These are phyloP conservation scores for Xylaria sp. DNA, from an alignment of 2,329 filamentous ascomycete genomes.

Conservation along the genomic window DNA sequence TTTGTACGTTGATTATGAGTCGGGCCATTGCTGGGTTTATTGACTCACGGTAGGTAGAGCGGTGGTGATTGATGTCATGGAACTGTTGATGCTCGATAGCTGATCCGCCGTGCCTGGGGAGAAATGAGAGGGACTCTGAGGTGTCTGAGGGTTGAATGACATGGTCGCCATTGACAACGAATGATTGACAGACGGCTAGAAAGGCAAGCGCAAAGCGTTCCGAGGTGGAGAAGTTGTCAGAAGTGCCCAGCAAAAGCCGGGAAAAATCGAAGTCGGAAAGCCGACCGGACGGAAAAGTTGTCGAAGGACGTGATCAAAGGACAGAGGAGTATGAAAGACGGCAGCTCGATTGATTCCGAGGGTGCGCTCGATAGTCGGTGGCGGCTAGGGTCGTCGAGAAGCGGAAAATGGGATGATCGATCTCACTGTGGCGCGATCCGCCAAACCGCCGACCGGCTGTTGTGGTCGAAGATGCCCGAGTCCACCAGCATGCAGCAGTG, in stretches of 20 bases:
- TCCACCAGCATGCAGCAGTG: conserved; percentile 40
- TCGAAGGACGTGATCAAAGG: conserved; percentile 9
- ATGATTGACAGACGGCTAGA: conserved; percentile 13
- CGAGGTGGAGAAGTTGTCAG: conserved; percentile 15
- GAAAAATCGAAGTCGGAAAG: conserved; percentile 12
- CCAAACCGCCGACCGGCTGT: conserved; percentile 43
- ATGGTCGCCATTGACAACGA: conserved; percentile 52
- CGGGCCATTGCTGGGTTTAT: neutral
- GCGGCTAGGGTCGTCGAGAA: conserved; percentile 27
- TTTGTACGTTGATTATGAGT: neutral
- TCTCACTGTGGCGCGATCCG: conserved; percentile 42
- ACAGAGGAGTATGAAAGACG: conserved; percentile 9
- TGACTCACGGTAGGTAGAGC: conserved; percentile 56
- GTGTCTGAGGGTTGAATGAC: conserved; percentile 69
- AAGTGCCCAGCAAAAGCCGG: conserved; percentile 11
- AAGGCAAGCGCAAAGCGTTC: conserved; percentile 18
- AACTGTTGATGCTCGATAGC: conserved; percentile 53
- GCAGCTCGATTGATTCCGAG: conserved; percentile 10
- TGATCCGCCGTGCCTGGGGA: conserved; percentile 59
- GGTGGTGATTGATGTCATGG: conserved; percentile 54
- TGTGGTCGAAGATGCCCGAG: conserved; percentile 38
- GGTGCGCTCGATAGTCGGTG: conserved; percentile 21
- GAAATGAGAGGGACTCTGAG: conserved; percentile 67
- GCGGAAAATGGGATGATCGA: conserved; percentile 22
- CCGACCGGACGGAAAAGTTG: conserved; percentile 10